Evolutionary conservation across 108 stramenopile species (phyloP).

Genomic region (Cyclotella cryptica): DNA sequence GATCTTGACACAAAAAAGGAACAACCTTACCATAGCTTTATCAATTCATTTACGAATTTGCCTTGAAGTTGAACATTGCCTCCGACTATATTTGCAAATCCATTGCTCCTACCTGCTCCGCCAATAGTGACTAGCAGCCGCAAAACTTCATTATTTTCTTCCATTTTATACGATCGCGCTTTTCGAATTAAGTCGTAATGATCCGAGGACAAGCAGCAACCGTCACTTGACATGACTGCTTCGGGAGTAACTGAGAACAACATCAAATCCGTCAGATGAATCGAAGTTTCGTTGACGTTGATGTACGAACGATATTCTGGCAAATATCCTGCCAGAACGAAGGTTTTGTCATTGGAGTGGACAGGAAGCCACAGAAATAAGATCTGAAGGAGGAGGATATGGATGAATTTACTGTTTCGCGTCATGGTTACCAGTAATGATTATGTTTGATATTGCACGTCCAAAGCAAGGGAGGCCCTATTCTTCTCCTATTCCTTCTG

Average conservation of each 20-base stretch:
- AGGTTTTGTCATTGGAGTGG: conserved; percentile 5
- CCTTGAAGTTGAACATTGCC: conserved; percentile 14
- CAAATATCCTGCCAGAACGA: conserved; percentile 72
- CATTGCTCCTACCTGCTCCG: conserved; percentile 44
- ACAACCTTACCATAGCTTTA: conserved; percentile 34
- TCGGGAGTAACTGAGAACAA: conserved; percentile 69
- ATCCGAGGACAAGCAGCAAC: conserved; percentile 61
- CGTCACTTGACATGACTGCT: conserved; percentile 1
- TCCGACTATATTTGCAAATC: conserved; percentile 34
- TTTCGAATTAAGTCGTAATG: conserved; percentile 60
- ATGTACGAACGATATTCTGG: conserved; percentile 75
- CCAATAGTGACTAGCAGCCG: conserved; percentile 39
- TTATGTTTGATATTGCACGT: too few species aligned
- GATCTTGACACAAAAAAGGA: neutral
- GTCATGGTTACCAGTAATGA: neutral
- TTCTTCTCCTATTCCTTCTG: too few species aligned
- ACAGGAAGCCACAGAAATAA: neutral
- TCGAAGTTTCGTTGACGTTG: conserved; percentile 56
- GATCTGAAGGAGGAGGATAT: neutral
- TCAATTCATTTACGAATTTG: conserved; percentile 25
- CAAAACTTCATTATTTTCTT: conserved; percentile 18
- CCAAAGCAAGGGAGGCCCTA: too few species aligned
- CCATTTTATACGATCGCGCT: conserved; percentile 54
- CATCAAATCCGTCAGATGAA: conserved; percentile 68
- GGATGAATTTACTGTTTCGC: neutral